These are phyloP conservation scores for Eucalyptus tenuipes DNA, from an alignment of 345 rosid genomes.

Conservation along the genomic window DNA sequence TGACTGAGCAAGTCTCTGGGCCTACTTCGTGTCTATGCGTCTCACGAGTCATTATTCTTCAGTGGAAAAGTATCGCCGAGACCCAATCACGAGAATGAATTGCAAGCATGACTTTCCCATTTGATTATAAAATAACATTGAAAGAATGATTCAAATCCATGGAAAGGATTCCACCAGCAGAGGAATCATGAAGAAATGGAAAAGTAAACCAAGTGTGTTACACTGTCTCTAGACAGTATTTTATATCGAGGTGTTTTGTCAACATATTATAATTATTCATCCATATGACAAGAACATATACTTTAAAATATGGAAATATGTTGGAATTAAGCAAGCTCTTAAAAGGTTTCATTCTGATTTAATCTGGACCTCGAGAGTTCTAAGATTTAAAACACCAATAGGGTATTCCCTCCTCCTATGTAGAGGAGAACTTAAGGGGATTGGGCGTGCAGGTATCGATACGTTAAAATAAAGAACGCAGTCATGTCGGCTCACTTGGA, in stretches of 20 bases:
- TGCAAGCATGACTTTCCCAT: background rate
- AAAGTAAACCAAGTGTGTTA: background rate
- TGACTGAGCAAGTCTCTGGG: rapidly evolving
- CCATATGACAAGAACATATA: background rate
- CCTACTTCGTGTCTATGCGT: background rate
- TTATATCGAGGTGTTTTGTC: background rate
- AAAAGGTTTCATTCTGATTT: rapidly evolving
- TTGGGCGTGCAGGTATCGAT: rapidly evolving
- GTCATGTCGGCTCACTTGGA: rapidly evolving
- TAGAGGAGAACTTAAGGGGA: too few species aligned
- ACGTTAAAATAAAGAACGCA: too few species aligned
- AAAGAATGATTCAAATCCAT: background rate
- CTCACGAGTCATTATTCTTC: background rate
- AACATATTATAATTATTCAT: background rate
- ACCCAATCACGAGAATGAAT: background rate
- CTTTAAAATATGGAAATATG: too few species aligned
- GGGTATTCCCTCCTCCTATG: too few species aligned
- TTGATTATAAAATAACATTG: background rate
- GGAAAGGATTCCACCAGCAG: background rate
- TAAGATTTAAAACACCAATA: too few species aligned
- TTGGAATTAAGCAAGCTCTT: too few species aligned
- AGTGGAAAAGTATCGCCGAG: background rate
- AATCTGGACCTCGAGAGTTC: rapidly evolving
- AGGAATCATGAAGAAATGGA: background rate
- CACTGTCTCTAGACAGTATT: background rate